Evolutionary conservation across 2,329 filamentous ascomycete genomes (phyloP), one percentile per base, ranked within the genome.

Genomic region (Tolypocladium guangdongense): DNA sequence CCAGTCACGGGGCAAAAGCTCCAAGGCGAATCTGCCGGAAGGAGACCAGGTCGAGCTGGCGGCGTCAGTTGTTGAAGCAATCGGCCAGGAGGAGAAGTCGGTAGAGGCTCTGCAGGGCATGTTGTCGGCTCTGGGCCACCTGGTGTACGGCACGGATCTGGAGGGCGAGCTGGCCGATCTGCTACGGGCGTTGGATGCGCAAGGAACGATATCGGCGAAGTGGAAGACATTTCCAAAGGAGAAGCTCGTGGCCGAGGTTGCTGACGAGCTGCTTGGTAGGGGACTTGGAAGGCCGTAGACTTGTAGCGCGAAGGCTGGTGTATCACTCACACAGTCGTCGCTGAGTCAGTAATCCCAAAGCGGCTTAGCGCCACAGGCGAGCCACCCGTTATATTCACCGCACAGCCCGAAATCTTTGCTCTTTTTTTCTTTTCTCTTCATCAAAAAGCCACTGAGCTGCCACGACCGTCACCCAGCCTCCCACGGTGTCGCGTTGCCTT

Each of bases 121-220:
- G 67, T 62, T 96, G 36, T 74, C 90, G 18, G 86, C 87, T 2
- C 67, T 95, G 20, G 92, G 90, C 0, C 81, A 90, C 59, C 66
- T 96, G 30, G 77, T 86, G 0, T 96, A 91, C 64, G 82, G 81
- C 56, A 79, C 82, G 2, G 80, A 83, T 6, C 63, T 82, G 37
- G 81, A 86, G 33, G 87, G 90, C 0, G 87, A 91, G 59, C 66
- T 96, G n/a, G 75, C 84, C 12, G 90, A 95, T 65, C 70, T 96
- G n/a, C 78, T 90, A 58, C 80, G 81, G 53, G 85, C 83, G 0
- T 80, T 96, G 76, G 90, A 91, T 65, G 88, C 90, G 0, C 74
- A 78, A 35, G 80, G 80, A 3, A 83, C 80, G 0, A 74, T 95
- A 1, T 54, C 75, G 37, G 72, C 64, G 1, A 89, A 86, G 68